Evolutionary conservation across 164 flowering plant species (phyloP).

Genomic region (Tetrastigma voinierianum): DNA sequence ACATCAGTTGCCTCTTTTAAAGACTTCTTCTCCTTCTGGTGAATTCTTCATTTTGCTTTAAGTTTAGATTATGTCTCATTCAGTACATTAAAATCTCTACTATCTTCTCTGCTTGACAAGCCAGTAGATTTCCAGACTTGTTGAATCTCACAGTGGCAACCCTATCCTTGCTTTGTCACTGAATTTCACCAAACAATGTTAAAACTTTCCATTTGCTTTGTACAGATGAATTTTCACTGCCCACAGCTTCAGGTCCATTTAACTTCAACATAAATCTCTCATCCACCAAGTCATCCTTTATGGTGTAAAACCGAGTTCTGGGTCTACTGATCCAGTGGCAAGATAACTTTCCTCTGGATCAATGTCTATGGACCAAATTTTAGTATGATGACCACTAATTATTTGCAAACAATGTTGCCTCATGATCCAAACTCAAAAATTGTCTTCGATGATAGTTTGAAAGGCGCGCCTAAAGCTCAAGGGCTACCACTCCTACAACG

Average conservation of each 20-base stretch:
- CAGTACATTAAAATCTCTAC: constrained; percentile 76
- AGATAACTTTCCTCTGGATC: constrained; percentile 77
- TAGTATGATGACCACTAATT: constrained; percentile 92
- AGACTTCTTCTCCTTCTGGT: constrained; percentile 70
- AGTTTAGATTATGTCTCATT: constrained; percentile 77
- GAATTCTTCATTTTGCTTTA: constrained; percentile 83
- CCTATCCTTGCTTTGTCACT: constrained; percentile 80
- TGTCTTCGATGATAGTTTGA: too few relatives aligned
- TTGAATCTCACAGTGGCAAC: constrained; percentile 82
- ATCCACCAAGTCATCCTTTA: constrained; percentile 46
- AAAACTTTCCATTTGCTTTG: constrained; percentile 72
- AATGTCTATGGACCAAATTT: constrained; percentile 91
- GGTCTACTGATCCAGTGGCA: constrained; percentile 87
- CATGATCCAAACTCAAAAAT: constrained; percentile 96
- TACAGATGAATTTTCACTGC: constrained; percentile 24
- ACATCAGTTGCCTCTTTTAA: constrained; percentile 35
- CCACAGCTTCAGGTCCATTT: constrained; percentile 23
- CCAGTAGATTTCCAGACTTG: constrained; percentile 77
- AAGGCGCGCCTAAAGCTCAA: too few relatives aligned
- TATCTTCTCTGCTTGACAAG: constrained; percentile 93
- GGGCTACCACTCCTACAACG: too few relatives aligned
- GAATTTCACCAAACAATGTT: constrained; percentile 78
- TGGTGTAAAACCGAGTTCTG: constrained; percentile 75
- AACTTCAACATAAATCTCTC: constrained; percentile 14
- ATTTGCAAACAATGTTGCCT: constrained; percentile 94